Conservation (phyloP, 106 monocot species). For the Allium fistulosum region DNA sequence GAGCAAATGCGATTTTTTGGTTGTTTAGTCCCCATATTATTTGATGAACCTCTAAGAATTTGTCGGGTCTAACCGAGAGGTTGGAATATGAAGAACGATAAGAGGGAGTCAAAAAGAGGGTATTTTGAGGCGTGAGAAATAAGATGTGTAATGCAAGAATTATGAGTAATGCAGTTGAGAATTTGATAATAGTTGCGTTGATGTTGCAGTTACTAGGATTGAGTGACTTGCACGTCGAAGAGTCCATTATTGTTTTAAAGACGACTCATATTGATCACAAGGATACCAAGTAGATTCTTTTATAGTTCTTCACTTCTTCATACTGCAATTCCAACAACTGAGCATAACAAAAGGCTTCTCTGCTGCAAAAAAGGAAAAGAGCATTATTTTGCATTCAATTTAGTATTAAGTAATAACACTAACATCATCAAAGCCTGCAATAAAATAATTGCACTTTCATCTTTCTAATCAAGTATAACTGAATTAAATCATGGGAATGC, state of each 20-base stretch:
- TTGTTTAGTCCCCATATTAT: conserved; percentile 98
- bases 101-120: conserved; percentile 1
- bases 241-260: conserved; percentile 10
- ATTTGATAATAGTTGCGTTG: conserved; percentile 28
- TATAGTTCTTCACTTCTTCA: not conserved
- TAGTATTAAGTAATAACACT: not conserved
- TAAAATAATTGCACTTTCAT: too few relatives aligned
- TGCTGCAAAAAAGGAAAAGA: not conserved
- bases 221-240: conserved; percentile 8
- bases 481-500: too few relatives aligned
- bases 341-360: not conserved
- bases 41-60: conserved; percentile 90
- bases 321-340: not conserved
- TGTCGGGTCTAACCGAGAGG: conserved; percentile 32
- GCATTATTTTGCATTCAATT: not conserved
- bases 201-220: conserved; percentile 8
- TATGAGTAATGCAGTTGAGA: conserved; percentile 21
- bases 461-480: too few relatives aligned
- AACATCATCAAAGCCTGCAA: too few relatives aligned
- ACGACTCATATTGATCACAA: not conserved
- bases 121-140: conserved; percentile 24
- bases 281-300: not conserved
- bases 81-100: conserved; percentile 7
- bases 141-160: conserved; percentile 31
- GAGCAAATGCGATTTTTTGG: conserved; percentile 95